Conservation (phyloP, 2,329 filamentous ascomycete species). For the Zalaria sp. region DNA sequence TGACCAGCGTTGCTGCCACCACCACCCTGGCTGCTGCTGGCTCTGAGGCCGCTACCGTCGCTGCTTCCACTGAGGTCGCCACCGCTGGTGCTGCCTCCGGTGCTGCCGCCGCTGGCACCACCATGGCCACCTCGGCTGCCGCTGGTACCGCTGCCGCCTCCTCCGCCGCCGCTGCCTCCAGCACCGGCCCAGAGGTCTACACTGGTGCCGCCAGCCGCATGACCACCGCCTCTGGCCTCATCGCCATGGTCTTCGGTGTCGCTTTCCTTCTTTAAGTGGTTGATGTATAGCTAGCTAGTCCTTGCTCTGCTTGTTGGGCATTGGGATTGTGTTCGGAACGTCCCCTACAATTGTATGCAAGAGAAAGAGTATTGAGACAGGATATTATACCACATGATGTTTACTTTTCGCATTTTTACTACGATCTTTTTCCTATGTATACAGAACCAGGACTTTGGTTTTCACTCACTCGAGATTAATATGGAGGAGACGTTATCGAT, state of each 20-base stretch:
- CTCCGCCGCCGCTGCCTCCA: not conserved
- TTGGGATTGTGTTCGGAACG: too few species aligned
- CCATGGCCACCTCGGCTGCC: not conserved
- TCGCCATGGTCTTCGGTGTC: conserved; percentile 2
- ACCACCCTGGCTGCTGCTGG: not conserved
- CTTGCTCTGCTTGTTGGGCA: too few species aligned
- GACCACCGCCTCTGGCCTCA: conserved; percentile 3
- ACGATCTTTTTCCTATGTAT: too few species aligned
- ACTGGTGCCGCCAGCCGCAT: conserved; percentile 5
- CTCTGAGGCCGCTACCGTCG: not conserved
- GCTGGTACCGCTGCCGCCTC: not conserved
- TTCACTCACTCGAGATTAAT: too few species aligned
- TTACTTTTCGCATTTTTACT: too few species aligned
- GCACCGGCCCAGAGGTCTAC: conserved; percentile 1
- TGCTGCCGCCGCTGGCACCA: conserved; percentile 1
- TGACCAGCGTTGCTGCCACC: not conserved
- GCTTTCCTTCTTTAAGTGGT: conserved; percentile 6
- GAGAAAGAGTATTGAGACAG: too few species aligned
- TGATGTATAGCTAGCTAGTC: not conserved
- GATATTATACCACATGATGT: too few species aligned
- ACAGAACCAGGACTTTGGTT: too few species aligned
- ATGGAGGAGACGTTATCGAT: too few species aligned
- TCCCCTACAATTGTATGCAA: too few species aligned
- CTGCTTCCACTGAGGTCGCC: conserved; percentile 4
- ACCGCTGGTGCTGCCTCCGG: conserved; percentile 4